Conservation (phyloP, 2,329 filamentous ascomycete genomes). For the Lecanicillium sp. region DNA sequence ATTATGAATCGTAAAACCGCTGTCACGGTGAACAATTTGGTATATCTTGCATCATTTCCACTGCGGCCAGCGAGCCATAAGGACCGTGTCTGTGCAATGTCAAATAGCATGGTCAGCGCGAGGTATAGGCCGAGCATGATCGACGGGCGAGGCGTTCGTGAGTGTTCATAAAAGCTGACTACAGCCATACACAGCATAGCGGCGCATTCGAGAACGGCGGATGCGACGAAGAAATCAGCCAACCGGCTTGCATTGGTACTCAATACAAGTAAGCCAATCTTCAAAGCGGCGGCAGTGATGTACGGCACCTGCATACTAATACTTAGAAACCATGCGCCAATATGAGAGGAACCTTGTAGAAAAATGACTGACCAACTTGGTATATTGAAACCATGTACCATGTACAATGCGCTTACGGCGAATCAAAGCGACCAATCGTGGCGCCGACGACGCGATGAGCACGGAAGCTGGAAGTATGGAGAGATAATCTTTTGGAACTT, state of each 20-base stretch:
- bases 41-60: neutral
- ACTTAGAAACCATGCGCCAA: too few species aligned
- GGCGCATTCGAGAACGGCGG: neutral
- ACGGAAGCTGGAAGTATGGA: slow-evolving; percentile 31
- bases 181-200: neutral
- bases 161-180: neutral
- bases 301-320: neutral
- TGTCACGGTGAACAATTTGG: slow-evolving; percentile 18
- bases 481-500: slow-evolving; percentile 38
- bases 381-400: slow-evolving; percentile 23
- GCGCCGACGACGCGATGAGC: slow-evolving; percentile 26
- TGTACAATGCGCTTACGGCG: slow-evolving; percentile 24
- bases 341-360: neutral
- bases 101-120: neutral
- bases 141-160: neutral
- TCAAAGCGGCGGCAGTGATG: neutral
- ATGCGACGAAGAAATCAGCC: slow-evolving; percentile 1
- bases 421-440: slow-evolving; percentile 22
- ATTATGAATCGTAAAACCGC: slow-evolving; percentile 24
- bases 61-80: slow-evolving; percentile 22
- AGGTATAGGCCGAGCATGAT: neutral
- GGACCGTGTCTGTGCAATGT: slow-evolving; percentile 14
- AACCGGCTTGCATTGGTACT: neutral
- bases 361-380: slow-evolving; percentile 19
- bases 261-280: neutral